A percentile compares a stretch with the other conserved stretches of the same genome.
phyloP scores from a whole-genome alignment of 176 grass and related monocot genomes.

The Oropetium thomaeum region DNA sequence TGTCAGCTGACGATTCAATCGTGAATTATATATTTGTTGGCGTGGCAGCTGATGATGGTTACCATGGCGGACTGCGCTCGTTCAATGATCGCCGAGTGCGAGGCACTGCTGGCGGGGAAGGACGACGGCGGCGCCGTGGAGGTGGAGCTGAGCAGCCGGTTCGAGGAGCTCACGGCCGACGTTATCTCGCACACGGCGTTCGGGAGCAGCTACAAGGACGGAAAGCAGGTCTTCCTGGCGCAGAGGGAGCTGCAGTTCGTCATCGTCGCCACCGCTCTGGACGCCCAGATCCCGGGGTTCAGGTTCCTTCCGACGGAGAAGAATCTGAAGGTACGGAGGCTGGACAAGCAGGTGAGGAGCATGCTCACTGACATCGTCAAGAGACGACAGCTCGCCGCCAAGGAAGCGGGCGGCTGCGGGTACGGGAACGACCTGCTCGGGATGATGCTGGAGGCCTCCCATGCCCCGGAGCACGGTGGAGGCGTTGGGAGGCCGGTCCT shows the following conservation, averaged over 20 bases:
- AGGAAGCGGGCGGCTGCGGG: conserved; percentile 8
- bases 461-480: neutral
- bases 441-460: conserved; percentile 44
- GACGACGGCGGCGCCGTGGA: neutral
- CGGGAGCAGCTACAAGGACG: conserved; percentile 45
- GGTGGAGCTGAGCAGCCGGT: conserved; percentile 44
- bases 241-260: conserved; percentile 40
- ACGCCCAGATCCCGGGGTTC: conserved; percentile 23
- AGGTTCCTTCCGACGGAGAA: conserved; percentile 34
- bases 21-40: neutral
- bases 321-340: conserved; percentile 26
- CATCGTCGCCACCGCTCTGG: neutral
- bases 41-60: conserved; percentile 37
- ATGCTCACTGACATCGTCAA: conserved; percentile 30
- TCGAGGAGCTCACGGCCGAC: conserved; percentile 52
- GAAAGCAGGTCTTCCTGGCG: conserved; percentile 41
- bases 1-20: neutral
- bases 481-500: neutral
- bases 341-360: conserved; percentile 28
- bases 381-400: conserved; percentile 23
- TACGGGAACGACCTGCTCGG: conserved; percentile 50
- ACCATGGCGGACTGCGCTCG: conserved; percentile 39
- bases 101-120: conserved; percentile 1
- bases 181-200: conserved; percentile 55
- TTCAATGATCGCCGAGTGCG: conserved; percentile 48